phyloP scores from a whole-genome alignment of 768 basidiomycete genomes.

The Lentinula raphanica region DNA sequence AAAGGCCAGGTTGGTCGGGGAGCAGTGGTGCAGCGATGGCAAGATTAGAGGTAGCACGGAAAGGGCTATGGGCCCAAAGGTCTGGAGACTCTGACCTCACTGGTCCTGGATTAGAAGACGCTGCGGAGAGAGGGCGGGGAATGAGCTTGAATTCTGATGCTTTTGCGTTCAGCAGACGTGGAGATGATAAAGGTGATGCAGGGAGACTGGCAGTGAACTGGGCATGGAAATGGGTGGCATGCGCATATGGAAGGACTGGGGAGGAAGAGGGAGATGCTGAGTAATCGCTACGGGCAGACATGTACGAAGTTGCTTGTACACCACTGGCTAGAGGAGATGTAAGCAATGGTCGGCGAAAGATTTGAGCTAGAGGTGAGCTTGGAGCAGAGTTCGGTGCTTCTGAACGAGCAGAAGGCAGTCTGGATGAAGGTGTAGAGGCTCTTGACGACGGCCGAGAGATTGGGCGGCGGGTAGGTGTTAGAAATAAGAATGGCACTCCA shows the following conservation, averaged over 20 bases:
- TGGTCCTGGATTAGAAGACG: slow-evolving; percentile 55
- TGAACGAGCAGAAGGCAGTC: slow-evolving; percentile 58
- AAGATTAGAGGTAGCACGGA: slow-evolving; percentile 73
- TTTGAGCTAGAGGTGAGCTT: slow-evolving; percentile 67
- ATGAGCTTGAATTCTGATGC: slow-evolving; percentile 87
- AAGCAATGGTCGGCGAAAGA: slow-evolving; percentile 71
- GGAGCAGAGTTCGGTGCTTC: slow-evolving; percentile 76
- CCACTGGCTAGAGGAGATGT: slow-evolving; percentile 71
- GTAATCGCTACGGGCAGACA: slow-evolving; percentile 47
- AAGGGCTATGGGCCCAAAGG: slow-evolving; percentile 76
- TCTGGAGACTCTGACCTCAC: slow-evolving; percentile 82
- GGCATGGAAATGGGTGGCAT: slow-evolving; percentile 47
- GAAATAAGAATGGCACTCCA: slow-evolving; percentile 76
- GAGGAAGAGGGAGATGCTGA: slow-evolving; percentile 60
- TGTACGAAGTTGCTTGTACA: slow-evolving; percentile 48
- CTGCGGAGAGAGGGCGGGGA: slow-evolving; percentile 72
- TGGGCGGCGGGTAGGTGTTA: slow-evolving; percentile 75
- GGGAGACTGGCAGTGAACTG: slow-evolving; percentile 80
- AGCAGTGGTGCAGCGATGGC: slow-evolving; percentile 89
- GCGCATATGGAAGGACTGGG: slow-evolving; percentile 55
- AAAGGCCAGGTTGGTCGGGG: slow-evolving; percentile 51
- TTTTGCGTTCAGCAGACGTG: slow-evolving; percentile 83
- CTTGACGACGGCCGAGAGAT: slow-evolving; percentile 78
- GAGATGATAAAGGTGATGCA: slow-evolving; percentile 79
- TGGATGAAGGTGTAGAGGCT: slow-evolving; percentile 64